Conservation (phyloP, 2,329 filamentous ascomycete genomes). For the Fusarium sp. region DNA sequence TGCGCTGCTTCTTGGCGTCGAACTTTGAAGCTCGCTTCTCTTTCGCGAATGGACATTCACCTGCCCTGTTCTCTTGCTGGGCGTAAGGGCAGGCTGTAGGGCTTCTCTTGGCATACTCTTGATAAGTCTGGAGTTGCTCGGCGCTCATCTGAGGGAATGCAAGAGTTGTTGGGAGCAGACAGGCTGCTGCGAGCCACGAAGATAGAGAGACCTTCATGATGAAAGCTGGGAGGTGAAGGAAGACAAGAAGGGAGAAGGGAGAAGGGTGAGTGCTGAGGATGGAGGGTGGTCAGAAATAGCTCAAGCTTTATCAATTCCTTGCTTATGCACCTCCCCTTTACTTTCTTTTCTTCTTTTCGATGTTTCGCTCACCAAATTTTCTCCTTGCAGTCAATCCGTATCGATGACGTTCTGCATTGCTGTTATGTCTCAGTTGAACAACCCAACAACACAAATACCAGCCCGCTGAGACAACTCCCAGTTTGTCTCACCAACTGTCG, state of each 20-base stretch:
- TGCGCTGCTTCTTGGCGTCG: constrained; percentile 4
- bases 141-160: not conserved
- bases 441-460: not conserved
- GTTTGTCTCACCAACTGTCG: not conserved
- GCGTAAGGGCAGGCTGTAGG: not conserved
- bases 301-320: fast-evolving
- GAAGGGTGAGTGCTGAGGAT: not conserved
- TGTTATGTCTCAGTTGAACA: not conserved
- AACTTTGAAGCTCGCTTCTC: constrained; percentile 1
- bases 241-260: fast-evolving
- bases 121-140: constrained; percentile 4
- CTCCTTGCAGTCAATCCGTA: not conserved
- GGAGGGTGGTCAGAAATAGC: fast-evolving
- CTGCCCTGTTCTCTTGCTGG: not conserved
- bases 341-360: not conserved
- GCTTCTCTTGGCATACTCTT: not conserved
- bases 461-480: not conserved
- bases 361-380: fast-evolving
- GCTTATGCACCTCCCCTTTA: not conserved
- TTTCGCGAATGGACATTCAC: not conserved
- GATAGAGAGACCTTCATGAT: not conserved
- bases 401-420: not conserved
- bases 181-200: not conserved
- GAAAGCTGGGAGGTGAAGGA: not conserved
- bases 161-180: not conserved